These are phyloP conservation scores for Poa pratensis DNA, from an alignment of 176 grass and related monocot species.

Conservation along the genomic window DNA sequence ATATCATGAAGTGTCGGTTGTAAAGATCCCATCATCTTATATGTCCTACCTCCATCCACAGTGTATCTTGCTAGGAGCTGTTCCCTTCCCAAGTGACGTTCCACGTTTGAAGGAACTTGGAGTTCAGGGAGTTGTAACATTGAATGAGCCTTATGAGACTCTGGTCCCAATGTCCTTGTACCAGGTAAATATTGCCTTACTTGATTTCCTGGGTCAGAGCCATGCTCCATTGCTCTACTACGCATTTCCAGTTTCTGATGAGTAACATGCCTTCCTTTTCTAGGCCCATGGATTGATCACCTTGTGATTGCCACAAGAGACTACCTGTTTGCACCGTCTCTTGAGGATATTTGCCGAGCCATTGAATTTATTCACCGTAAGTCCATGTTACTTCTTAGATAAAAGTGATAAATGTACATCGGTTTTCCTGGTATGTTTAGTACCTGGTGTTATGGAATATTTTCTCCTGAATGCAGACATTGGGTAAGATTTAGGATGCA, in stretches of 20 bases:
- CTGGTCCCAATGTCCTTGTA: conserved; percentile 87
- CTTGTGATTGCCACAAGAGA: conserved; percentile 96
- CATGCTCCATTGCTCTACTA: not conserved
- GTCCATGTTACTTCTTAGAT: conserved; percentile 25
- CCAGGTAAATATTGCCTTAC: conserved; percentile 52
- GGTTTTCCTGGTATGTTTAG: not conserved
- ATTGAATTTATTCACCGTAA: conserved; percentile 94
- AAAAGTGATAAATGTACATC: not conserved
- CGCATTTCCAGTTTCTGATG: not conserved
- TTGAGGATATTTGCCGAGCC: conserved; percentile 79
- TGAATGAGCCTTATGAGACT: conserved; percentile 95
- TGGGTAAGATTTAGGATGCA: not conserved
- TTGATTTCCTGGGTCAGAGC: not conserved
- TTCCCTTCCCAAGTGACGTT: conserved; percentile 94
- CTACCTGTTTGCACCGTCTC: conserved; percentile 85
- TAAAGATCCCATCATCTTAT: conserved; percentile 19
- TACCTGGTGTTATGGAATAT: not conserved
- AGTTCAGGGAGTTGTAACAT: conserved; percentile 81
- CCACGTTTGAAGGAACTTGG: conserved; percentile 76
- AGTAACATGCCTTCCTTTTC: conserved; percentile 32
- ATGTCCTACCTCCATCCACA: conserved; percentile 26
- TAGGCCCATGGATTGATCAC: conserved; percentile 83
- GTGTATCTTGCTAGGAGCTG: conserved; percentile 89
- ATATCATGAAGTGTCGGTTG: not conserved
- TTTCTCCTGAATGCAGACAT: not conserved